phyloP scores from a whole-genome alignment of 179 eudicot species.

The Beta macrorhiza region DNA sequence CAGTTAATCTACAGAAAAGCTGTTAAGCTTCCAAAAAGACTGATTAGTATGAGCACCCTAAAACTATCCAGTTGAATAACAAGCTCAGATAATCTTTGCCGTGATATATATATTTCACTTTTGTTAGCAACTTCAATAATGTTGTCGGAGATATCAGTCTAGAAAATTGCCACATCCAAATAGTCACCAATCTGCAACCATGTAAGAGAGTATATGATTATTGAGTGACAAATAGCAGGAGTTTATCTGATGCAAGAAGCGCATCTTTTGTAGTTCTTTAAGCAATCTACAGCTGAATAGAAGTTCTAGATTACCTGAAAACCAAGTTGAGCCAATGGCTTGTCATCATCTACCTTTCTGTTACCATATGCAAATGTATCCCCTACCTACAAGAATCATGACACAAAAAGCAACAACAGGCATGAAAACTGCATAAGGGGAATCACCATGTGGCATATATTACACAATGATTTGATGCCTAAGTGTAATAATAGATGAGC shows the following conservation, averaged over 20 bases:
- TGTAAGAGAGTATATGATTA: background rate
- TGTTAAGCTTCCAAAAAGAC: background rate
- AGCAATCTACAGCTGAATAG: background rate
- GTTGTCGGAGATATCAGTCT: background rate
- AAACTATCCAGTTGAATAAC: background rate
- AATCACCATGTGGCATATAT: background rate
- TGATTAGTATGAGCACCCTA: background rate
- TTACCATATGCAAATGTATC: conserved; percentile 52
- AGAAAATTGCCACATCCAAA: conserved; percentile 36
- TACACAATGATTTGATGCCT: no score
- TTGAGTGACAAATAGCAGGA: background rate
- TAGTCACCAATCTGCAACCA: conserved; percentile 33
- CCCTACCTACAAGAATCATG: conserved; percentile 58
- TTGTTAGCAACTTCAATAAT: conserved; percentile 4
- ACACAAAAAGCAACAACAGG: background rate
- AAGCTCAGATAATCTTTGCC: background rate
- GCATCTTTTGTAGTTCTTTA: background rate
- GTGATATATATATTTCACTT: background rate
- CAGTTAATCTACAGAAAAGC: background rate
- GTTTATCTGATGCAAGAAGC: background rate
- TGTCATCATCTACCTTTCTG: conserved; percentile 55
- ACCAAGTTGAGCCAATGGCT: conserved; percentile 54
- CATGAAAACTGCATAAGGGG: background rate
- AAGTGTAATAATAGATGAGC: background rate
- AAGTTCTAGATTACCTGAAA: conserved; percentile 54